Conservation (phyloP, 2,329 filamentous ascomycete species). For the Ciborinia camelliae region DNA sequence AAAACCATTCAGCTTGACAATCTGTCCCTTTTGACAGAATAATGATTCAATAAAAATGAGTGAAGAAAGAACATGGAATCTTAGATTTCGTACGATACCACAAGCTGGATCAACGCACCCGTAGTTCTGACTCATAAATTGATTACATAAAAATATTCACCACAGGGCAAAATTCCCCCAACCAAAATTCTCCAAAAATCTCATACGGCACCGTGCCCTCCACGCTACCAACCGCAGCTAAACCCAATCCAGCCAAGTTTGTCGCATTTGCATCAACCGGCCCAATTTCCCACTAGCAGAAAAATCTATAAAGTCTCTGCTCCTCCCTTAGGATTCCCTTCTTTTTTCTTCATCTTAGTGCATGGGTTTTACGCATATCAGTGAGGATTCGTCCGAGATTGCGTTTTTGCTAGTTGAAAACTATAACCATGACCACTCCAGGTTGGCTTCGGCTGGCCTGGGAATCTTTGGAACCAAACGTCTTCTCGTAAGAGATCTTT, state of each 20-base stretch:
- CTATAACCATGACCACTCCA: conserved; percentile 66
- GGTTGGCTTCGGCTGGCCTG: conserved; percentile 63
- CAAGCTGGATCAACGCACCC: background rate
- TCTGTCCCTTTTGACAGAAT: background rate
- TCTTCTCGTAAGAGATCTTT: conserved; percentile 38
- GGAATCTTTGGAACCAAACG: conserved; percentile 72
- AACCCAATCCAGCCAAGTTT: conserved; percentile 7
- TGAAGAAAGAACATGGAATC: background rate
- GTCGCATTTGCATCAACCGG: conserved; percentile 7
- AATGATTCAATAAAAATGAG: background rate
- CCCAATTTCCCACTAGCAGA: conserved; percentile 1
- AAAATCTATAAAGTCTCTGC: conserved; percentile 11
- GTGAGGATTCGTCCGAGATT: conserved; percentile 86
- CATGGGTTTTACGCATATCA: conserved; percentile 59
- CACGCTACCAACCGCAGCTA: background rate
- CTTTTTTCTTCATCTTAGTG: conserved; percentile 57
- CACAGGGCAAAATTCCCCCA: too few species aligned
- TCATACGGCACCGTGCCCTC: too few species aligned
- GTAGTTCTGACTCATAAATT: too few species aligned
- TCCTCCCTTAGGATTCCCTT: conserved; percentile 18
- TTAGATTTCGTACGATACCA: too few species aligned
- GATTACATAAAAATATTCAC: background rate
- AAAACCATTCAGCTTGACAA: background rate
- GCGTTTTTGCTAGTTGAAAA: conserved; percentile 73
- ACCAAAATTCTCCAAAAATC: too few species aligned